Conservation (phyloP, 768 basidiomycete genomes). For the Mycena vitilis region DNA sequence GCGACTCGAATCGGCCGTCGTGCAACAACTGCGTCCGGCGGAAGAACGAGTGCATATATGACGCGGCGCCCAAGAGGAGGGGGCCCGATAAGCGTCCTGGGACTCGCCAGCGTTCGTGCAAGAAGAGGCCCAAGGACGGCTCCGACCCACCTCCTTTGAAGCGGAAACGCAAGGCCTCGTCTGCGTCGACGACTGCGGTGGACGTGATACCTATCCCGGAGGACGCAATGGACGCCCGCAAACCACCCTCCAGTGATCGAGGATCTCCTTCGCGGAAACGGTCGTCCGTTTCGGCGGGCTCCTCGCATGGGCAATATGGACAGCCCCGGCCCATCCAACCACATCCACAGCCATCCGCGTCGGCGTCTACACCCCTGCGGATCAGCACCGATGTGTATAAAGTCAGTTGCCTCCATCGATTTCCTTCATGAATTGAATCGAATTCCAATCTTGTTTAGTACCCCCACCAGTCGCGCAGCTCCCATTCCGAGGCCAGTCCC, state of each 20-base stretch:
- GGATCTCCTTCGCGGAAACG: constrained; percentile 20
- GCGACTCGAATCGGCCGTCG: constrained; percentile 83
- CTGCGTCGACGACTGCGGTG: constrained; percentile 54
- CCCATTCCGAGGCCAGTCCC: constrained; percentile 12
- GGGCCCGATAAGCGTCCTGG: constrained; percentile 91
- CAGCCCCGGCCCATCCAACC: constrained; percentile 24
- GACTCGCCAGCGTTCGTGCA: constrained; percentile 85
- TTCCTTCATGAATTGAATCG: no score
- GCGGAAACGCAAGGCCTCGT: constrained; percentile 59
- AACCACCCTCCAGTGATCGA: constrained; percentile 4
- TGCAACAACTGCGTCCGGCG: constrained; percentile 88
- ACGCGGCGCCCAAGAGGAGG: constrained; percentile 81
- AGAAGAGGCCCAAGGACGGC: constrained; percentile 76
- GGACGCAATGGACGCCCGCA: constrained; percentile 16
- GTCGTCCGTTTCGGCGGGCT: constrained; percentile 9
- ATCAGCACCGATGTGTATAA: constrained; percentile 30
- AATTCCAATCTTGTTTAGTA: constrained; percentile 12
- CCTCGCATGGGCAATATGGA: constrained; percentile 13
- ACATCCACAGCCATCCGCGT: constrained; percentile 19
- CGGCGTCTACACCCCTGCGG: constrained; percentile 26
- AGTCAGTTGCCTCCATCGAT: no score
- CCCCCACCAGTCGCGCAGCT: constrained; percentile 13
- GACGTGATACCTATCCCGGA: constrained; percentile 38
- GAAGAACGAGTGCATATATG: constrained; percentile 83
- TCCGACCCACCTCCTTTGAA: constrained; percentile 63